A percentile compares a stretch with the other conserved stretches of the same genome.
Conservation (phyloP, 106 monocot species). For the Cymbidium sinense region DNA sequence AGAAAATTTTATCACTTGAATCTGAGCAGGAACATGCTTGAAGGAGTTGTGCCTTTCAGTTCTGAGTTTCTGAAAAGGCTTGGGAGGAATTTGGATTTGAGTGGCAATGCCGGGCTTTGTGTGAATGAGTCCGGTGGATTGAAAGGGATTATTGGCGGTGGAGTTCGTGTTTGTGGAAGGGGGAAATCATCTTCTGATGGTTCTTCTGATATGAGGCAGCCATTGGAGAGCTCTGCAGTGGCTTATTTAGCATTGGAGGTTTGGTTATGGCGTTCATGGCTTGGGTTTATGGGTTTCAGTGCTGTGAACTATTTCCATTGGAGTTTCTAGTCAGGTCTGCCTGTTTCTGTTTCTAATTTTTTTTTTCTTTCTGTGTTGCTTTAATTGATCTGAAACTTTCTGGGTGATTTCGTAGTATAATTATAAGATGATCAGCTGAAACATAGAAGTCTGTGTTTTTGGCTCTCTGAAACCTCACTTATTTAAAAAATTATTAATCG, state of each 20-base stretch:
- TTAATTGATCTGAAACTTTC: too few species aligned
- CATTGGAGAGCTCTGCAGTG: conserved; percentile 9
- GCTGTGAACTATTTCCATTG: background rate
- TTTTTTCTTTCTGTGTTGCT: too few species aligned
- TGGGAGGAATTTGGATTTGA: conserved; percentile 80
- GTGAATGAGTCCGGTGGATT: conserved; percentile 15
- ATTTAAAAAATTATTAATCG: too few species aligned
- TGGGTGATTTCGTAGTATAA: too few species aligned
- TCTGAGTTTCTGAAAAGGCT: conserved; percentile 49
- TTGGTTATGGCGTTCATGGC: background rate
- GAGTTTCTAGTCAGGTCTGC: background rate
- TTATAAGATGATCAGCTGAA: too few species aligned
- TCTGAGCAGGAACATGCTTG: conserved; percentile 67
- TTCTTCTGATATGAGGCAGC: conserved; percentile 15
- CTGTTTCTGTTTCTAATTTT: too few species aligned
- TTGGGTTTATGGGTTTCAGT: background rate
- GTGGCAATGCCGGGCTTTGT: conserved; percentile 66
- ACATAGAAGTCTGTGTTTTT: too few species aligned
- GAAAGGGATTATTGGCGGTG: background rate
- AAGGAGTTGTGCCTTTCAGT: conserved; percentile 62
- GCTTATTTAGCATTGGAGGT: background rate
- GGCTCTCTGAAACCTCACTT: too few species aligned
- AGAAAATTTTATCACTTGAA: conserved; percentile 70
- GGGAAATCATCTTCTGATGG: conserved; percentile 7
- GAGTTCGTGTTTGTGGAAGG: conserved; percentile 20